Evolutionary conservation across 2,329 filamentous ascomycete species (phyloP).

Genomic region (Hymenoscyphus occultus): DNA sequence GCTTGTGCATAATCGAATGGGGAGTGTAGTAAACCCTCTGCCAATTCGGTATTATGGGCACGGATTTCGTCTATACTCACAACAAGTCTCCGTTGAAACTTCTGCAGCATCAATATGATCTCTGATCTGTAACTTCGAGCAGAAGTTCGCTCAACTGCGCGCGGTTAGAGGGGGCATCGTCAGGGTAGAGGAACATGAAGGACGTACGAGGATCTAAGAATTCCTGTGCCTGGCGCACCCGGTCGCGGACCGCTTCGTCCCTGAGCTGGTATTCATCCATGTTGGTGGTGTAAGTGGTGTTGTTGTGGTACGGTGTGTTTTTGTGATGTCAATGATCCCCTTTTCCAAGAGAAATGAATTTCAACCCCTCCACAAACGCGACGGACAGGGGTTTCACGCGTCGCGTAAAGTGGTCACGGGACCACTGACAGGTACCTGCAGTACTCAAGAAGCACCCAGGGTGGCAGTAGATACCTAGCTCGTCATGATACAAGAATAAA

Average conservation of each 20-base stretch:
- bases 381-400: not conserved
- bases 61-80: slow-evolving; percentile 90
- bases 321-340: not conserved
- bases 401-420: not conserved
- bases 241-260: slow-evolving; percentile 81
- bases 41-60: slow-evolving; percentile 79
- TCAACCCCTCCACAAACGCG: not conserved
- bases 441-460: too few relatives aligned
- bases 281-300: not conserved
- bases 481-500: too few relatives aligned
- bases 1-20: slow-evolving; percentile 87
- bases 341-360: not conserved
- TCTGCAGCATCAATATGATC: slow-evolving; percentile 75
- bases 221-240: slow-evolving; percentile 82
- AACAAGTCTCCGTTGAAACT: slow-evolving; percentile 60
- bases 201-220: slow-evolving; percentile 87
- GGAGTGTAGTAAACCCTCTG: slow-evolving; percentile 71
- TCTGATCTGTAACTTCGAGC: slow-evolving; percentile 77
- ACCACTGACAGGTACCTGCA: too few relatives aligned
- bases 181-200: not conserved
- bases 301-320: not conserved
- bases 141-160: slow-evolving; percentile 25
- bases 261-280: slow-evolving; percentile 73
- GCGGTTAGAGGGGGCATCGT: slow-evolving; percentile 28
- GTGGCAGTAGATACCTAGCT: too few relatives aligned